A percentile compares a stretch with the other conserved stretches of the same genome.
phyloP scores from a whole-genome alignment of 257 asterid genomes.

The Nicotiana obtusifolia region DNA sequence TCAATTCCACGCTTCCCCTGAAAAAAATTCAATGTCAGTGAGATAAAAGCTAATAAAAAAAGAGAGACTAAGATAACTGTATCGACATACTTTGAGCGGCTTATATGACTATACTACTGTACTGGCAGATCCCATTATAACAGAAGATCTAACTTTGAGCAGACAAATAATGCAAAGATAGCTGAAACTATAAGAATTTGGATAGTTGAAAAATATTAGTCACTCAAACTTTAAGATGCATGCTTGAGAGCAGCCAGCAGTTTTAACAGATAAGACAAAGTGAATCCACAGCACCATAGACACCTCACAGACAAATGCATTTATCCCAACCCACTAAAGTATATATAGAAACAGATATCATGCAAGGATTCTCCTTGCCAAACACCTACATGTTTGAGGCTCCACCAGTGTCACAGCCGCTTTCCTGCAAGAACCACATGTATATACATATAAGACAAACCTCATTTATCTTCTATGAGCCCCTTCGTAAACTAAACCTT shows the following conservation, averaged over 20 bases:
- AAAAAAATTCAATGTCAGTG: conserved; percentile 37
- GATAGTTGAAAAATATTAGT: not conserved
- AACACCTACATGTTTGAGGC: conserved; percentile 96
- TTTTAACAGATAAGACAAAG: not conserved
- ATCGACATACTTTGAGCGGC: not conserved
- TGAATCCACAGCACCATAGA: conserved; percentile 5
- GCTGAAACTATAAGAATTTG: not conserved
- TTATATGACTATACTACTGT: not conserved
- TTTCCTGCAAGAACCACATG: conserved; percentile 96
- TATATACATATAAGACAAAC: conserved; percentile 89
- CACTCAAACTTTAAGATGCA: not conserved
- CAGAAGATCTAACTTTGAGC: not conserved
- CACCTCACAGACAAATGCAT: not conserved
- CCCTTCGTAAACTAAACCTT: conserved; percentile 55
- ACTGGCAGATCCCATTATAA: not conserved
- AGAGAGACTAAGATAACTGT: not conserved
- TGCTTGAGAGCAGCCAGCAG: not conserved
- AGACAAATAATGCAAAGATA: not conserved
- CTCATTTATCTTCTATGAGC: conserved; percentile 45
- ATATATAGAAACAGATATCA: conserved; percentile 26
- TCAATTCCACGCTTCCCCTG: conserved; percentile 99
- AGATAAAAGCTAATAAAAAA: conserved; percentile 23
- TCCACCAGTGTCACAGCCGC: conserved; percentile 86
- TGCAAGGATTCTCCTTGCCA: conserved; percentile 79
- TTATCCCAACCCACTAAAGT: conserved; percentile 52